Percentiles rank a stretch among this genome's conserved stretches.
Evolutionary conservation across 768 basidiomycete species (phyloP).

Genomic region (Cyclocybe aegerita): DNA sequence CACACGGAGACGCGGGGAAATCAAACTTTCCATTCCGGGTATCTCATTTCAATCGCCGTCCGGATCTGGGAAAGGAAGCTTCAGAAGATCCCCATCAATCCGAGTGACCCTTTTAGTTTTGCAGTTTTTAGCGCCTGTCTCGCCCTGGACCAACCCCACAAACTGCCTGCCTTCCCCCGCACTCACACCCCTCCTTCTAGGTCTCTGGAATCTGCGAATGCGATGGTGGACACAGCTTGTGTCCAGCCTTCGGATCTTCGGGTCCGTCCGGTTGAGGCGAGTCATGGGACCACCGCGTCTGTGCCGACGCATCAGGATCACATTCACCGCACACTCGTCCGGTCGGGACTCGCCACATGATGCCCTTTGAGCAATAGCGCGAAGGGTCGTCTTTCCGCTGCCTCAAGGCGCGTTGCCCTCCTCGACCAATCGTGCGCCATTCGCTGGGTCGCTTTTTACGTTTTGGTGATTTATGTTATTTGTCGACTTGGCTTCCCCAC

Average conservation of each 20-base stretch:
- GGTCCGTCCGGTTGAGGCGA: neutral
- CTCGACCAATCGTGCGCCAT: neutral
- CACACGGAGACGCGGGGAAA: neutral
- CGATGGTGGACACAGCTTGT: neutral
- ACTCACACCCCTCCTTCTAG: no score
- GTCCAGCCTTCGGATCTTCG: constrained; percentile 10
- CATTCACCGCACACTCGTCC: neutral
- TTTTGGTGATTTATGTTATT: no score
- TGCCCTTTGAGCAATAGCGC: neutral
- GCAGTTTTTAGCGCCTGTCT: no score
- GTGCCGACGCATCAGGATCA: constrained; percentile 8
- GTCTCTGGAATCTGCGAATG: no score
- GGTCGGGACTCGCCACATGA: constrained; percentile 10
- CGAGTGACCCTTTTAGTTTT: no score
- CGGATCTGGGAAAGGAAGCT: neutral
- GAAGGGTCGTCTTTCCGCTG: neutral
- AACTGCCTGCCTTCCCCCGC: no score
- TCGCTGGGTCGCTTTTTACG: no score
- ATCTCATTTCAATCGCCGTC: neutral
- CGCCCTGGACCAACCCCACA: no score
- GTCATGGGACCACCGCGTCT: constrained; percentile 14
- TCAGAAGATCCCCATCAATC: no score
- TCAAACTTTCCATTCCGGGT: neutral
- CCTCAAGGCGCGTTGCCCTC: neutral
- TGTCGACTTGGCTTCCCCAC: no score